Conservation (phyloP, 768 basidiomycete genomes). For the Phanerodontia chrysosporium region DNA sequence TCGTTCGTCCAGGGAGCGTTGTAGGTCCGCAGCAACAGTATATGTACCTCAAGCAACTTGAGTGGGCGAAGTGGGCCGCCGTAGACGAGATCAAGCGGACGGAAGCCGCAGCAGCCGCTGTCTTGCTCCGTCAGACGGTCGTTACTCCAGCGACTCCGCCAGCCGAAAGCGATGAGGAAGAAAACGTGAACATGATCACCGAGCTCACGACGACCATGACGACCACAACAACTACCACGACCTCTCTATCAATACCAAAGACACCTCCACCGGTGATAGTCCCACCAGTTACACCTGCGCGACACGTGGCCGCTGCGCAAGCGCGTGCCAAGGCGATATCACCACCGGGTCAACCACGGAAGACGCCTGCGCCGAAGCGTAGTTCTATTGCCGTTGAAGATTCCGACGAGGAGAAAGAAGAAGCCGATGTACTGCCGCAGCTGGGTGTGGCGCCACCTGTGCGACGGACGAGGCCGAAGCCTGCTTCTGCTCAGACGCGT, state of each 20-base stretch:
- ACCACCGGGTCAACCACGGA: slow-evolving; percentile 81
- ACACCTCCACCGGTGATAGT: slow-evolving; percentile 27
- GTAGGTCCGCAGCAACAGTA: slow-evolving; percentile 94
- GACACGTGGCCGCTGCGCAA: slow-evolving; percentile 65
- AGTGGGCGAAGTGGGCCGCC: slow-evolving; percentile 93
- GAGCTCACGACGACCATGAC: slow-evolving; percentile 25
- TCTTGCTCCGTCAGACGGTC: slow-evolving; percentile 31
- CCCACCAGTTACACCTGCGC: slow-evolving; percentile 79
- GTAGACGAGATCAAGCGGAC: slow-evolving; percentile 68
- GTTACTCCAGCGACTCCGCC: slow-evolving; percentile 79
- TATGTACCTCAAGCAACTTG: slow-evolving; percentile 90
- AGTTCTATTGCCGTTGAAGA: slow-evolving; percentile 43
- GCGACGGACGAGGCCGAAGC: slow-evolving; percentile 21
- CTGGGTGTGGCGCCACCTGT: slow-evolving; percentile 46
- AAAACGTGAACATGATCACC: slow-evolving; percentile 24
- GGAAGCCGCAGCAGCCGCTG: slow-evolving; percentile 31
- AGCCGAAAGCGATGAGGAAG: slow-evolving; percentile 65
- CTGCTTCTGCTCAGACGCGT: slow-evolving; percentile 22
- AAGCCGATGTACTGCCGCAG: slow-evolving; percentile 61
- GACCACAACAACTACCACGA: slow-evolving; percentile 38
- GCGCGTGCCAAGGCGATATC: slow-evolving; percentile 68
- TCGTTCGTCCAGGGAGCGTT: slow-evolving; percentile 90
- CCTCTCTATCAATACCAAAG: slow-evolving; percentile 16
- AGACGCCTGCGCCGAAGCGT: slow-evolving; percentile 80
- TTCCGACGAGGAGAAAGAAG: slow-evolving; percentile 59